Base-by-base conservation (phyloP, 306 rosid species). In the Cicer judaicum region DNA sequence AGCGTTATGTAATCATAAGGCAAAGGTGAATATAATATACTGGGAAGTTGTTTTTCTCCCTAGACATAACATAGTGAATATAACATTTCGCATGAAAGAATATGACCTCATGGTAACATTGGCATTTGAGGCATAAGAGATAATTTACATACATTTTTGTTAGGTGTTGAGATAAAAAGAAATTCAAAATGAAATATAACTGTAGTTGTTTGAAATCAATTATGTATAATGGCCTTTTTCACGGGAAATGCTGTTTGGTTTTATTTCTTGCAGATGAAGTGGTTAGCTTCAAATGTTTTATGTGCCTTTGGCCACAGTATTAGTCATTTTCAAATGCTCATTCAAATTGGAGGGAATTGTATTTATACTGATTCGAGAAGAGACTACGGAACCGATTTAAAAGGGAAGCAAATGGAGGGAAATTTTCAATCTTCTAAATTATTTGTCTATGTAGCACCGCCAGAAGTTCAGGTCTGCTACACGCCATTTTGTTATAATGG, bases 211-310 rank as follows among this genome's bases (percentile, higher is more conserved):
- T 68, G 56, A 12, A 74, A 49, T 64, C 54, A 67, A 48, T 61
- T 36, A 19, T 76, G 42, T 55, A n/a, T 10, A 24, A 2, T 19
- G 73, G 13, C 42, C 49, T 67, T 76, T 50, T 74, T 59, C 65
- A 49, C 14, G 5, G 67, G 40, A 75, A 10, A 56, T 64, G 14
- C 49, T 47, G 19, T 74, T 64, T 64, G 79, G 76, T 66, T 70
- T 77, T 57, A 57, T 74, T 78, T 84, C 79, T 74, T 81, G 85
- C 88, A 84, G 88, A 81, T 78, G 74, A 81, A 43, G 14, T 57
- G 70, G 62, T 81, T 81, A 47, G 77, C 71, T 74, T 60, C 81
- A 72, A 79, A 52, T 7, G 4, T 70, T 74, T 78, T 78, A 60
- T 44, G 67, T 72, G 74, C 74, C 70, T 19, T 52, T 72, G 70